A percentile compares a stretch with the other conserved stretches of the same genome.
Conservation (phyloP, 2,329 filamentous ascomycete species). For the Xylaria sp. region DNA sequence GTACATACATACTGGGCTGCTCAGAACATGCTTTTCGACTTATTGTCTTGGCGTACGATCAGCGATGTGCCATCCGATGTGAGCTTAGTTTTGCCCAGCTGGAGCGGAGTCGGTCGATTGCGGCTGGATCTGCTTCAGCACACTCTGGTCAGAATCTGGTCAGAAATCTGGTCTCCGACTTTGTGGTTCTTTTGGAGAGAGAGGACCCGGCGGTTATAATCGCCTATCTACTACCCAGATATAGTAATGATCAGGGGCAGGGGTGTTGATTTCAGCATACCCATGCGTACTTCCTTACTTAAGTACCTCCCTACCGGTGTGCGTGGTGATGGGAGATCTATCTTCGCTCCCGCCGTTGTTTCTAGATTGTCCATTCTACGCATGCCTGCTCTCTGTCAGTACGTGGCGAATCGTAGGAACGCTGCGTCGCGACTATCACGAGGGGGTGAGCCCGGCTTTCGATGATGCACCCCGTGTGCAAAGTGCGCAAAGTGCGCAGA, state of each 20-base stretch:
- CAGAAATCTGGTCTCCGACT: no score
- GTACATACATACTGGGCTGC: slow-evolving; percentile 7
- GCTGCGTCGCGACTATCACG: background rate
- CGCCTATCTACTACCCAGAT: background rate
- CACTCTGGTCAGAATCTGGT: slow-evolving; percentile 13
- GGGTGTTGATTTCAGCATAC: background rate
- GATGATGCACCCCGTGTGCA: slow-evolving; percentile 13
- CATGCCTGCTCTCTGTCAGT: background rate
- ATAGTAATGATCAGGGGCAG: slow-evolving; percentile 9
- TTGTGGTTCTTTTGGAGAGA: slow-evolving; percentile 25
- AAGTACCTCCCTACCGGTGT: background rate
- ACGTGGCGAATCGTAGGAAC: background rate
- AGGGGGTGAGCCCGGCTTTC: slow-evolving; percentile 19
- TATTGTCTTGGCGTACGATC: slow-evolving; percentile 48
- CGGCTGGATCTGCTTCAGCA: slow-evolving; percentile 42
- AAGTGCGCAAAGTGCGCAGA: background rate
- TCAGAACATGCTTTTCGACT: slow-evolving; percentile 38
- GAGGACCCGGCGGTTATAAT: slow-evolving; percentile 9
- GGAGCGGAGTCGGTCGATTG: slow-evolving; percentile 41
- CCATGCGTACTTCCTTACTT: background rate
- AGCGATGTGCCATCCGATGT: slow-evolving; percentile 43
- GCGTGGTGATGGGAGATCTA: background rate
- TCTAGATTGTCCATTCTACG: background rate
- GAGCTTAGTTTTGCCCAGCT: slow-evolving; percentile 42
- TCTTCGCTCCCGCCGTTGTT: background rate